These are phyloP conservation scores for Tetrapisispora taiwanensis DNA, from an alignment of 805 yeast species.

Conservation along the genomic window DNA sequence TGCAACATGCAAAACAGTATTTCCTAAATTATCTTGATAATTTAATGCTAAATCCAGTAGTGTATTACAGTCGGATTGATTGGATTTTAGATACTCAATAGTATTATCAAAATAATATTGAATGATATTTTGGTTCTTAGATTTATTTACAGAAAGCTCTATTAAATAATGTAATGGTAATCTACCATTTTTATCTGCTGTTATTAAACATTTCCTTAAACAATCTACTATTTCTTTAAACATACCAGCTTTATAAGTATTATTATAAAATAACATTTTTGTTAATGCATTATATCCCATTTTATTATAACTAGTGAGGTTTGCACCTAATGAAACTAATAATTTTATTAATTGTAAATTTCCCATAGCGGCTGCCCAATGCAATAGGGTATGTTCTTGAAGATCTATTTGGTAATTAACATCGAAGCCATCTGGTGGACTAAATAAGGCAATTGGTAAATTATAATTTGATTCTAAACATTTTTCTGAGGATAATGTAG, in stretches of 20 bases:
- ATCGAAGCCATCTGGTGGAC: constrained; percentile 54
- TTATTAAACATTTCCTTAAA: constrained; percentile 53
- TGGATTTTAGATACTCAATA: constrained; percentile 32
- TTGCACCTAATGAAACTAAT: constrained; percentile 47
- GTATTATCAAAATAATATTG: constrained; percentile 46
- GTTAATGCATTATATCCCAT: constrained; percentile 63
- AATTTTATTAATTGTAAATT: constrained; percentile 49
- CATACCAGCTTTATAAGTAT: constrained; percentile 54
- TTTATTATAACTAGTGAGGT: constrained; percentile 41
- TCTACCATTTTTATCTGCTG: constrained; percentile 65
- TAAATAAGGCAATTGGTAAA: constrained; percentile 32
- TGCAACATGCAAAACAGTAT: constrained; percentile 78
- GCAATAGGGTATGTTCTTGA: constrained; percentile 73
- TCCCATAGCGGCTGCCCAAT: constrained; percentile 82
- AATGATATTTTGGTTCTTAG: constrained; percentile 39
- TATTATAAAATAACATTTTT: constrained; percentile 59
- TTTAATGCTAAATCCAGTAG: constrained; percentile 51
- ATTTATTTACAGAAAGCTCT: constrained; percentile 41
- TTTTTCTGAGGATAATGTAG: constrained; percentile 24
- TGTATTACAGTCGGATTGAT: constrained; percentile 21
- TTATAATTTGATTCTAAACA: constrained; percentile 20
- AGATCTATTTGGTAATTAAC: constrained; percentile 61
- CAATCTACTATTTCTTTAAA: constrained; percentile 50
- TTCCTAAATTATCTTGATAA: constrained; percentile 73
- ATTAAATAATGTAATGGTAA: constrained; percentile 64